These are phyloP conservation scores for Omphalea diandra DNA, from an alignment of 441 rosid species.

Conservation along the genomic window DNA sequence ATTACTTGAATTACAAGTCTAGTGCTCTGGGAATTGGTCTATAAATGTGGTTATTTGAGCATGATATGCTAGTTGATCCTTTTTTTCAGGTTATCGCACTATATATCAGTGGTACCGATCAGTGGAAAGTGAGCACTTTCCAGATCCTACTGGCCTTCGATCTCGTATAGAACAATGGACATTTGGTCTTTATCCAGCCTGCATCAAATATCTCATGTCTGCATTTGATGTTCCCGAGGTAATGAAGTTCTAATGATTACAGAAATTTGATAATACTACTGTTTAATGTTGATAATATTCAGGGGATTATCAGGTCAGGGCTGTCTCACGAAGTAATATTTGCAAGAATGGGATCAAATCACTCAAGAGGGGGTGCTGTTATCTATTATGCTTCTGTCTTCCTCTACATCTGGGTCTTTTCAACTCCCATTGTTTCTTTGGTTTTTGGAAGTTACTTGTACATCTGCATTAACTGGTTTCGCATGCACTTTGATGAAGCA, in stretches of 20 bases:
- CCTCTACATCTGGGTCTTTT: constrained; percentile 98
- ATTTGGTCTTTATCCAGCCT: constrained; percentile 96
- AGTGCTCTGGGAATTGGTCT: constrained; percentile 2
- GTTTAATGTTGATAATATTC: constrained; percentile 2
- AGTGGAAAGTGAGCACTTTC: constrained; percentile 95
- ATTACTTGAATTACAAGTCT: neutral
- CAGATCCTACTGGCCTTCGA: constrained; percentile 98
- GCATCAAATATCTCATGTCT: constrained; percentile 98
- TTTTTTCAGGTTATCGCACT: constrained; percentile 79
- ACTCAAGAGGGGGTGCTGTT: constrained; percentile 81
- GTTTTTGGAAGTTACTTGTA: constrained; percentile 97
- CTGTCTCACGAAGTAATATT: constrained; percentile 83
- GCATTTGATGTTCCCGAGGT: constrained; percentile 99
- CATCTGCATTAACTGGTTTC: constrained; percentile 97
- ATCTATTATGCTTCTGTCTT: constrained; percentile 94
- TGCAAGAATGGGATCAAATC: constrained; percentile 83
- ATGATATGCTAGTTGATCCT: constrained; percentile 14
- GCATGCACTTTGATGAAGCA: constrained; percentile 96
- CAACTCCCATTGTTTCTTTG: constrained; percentile 92
- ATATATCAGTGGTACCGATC: constrained; percentile 93
- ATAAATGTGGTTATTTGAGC: constrained; percentile 15
- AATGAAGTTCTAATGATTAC: constrained; percentile 18
- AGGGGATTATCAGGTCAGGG: constrained; percentile 74
- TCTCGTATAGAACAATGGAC: constrained; percentile 98
- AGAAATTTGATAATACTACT: constrained; percentile 1